phyloP scores from a whole-genome alignment of 2,329 filamentous ascomycete genomes.

The Penicillium sp. region DNA sequence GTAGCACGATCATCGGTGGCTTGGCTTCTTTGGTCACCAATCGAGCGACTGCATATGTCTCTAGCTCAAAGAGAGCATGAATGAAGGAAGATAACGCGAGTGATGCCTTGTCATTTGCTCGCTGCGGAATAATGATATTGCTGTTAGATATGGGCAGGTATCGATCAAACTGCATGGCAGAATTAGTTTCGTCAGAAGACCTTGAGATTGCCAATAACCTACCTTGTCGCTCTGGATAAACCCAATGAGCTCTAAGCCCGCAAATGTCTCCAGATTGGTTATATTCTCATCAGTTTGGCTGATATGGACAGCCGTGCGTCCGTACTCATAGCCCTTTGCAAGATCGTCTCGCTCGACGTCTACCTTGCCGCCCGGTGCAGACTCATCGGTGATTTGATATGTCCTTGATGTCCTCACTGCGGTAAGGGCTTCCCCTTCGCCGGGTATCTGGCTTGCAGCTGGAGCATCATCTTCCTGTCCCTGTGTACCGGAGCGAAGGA shows the following conservation, averaged over 20 bases:
- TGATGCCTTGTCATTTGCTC: constrained; percentile 72
- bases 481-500: constrained; percentile 48
- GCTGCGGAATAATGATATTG: constrained; percentile 71
- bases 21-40: constrained; percentile 80
- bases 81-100: constrained; percentile 85
- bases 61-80: constrained; percentile 77
- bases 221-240: constrained; percentile 73
- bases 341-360: constrained; percentile 78
- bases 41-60: constrained; percentile 80
- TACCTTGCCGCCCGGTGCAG: constrained; percentile 69
- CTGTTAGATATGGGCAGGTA: constrained; percentile 81
- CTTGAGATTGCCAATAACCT: constrained; percentile 19
- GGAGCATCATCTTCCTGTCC: constrained; percentile 43
- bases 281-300: constrained; percentile 80
- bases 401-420: constrained; percentile 71
- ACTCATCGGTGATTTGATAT: constrained; percentile 74
- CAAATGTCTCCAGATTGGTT: constrained; percentile 75
- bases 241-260: constrained; percentile 75
- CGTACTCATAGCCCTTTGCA: constrained; percentile 92
- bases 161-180: constrained; percentile 61
- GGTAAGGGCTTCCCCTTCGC: constrained; percentile 49
- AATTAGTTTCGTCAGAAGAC: neutral
- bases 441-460: constrained; percentile 27
- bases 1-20: constrained; percentile 68
- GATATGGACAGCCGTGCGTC: constrained; percentile 84